A percentile compares a stretch with the other conserved stretches of the same genome.
Conservation (phyloP, 495 filamentous ascomycete species). For the Talaromyces proteolyticus region DNA sequence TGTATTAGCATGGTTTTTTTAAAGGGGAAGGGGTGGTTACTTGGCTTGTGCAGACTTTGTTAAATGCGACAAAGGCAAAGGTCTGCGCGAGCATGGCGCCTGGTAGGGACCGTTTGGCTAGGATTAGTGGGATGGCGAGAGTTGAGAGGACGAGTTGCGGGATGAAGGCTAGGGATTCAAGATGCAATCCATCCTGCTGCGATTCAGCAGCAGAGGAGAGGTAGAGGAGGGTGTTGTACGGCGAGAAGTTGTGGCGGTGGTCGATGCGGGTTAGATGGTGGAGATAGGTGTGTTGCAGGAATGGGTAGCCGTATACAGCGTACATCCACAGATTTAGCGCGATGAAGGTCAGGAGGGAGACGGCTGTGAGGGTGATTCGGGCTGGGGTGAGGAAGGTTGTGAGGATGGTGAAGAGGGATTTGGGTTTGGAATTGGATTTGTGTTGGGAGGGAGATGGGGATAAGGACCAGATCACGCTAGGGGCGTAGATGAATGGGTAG, state of each 20-base stretch:
- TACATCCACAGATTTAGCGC: conserved; percentile 75
- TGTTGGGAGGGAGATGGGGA: conserved; percentile 39
- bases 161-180: conserved; percentile 80
- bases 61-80: conserved; percentile 94
- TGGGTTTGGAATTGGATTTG: neutral
- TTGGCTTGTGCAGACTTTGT: conserved; percentile 98
- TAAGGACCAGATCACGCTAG: conserved; percentile 84
- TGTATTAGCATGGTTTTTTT: conserved; percentile 1
- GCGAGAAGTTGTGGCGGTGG: conserved; percentile 96
- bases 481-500: conserved; percentile 92
- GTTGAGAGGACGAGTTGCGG: conserved; percentile 79
- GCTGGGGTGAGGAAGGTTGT: conserved; percentile 52
- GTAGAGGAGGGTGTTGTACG: conserved; percentile 90
- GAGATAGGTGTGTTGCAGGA: conserved; percentile 82
- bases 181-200: conserved; percentile 27
- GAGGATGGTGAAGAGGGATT: neutral
- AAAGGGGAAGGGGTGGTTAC: conserved; percentile 37
- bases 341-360: conserved; percentile 65
- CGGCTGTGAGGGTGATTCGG: conserved; percentile 54
- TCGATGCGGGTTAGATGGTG: conserved; percentile 92
- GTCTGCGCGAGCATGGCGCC: conserved; percentile 97
- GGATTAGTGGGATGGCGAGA: conserved; percentile 64
- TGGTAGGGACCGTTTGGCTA: conserved; percentile 80
- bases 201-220: conserved; percentile 56
- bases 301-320: conserved; percentile 60